phyloP scores from a whole-genome alignment of 306 rosid species.

The Hippophae rhamnoides region DNA sequence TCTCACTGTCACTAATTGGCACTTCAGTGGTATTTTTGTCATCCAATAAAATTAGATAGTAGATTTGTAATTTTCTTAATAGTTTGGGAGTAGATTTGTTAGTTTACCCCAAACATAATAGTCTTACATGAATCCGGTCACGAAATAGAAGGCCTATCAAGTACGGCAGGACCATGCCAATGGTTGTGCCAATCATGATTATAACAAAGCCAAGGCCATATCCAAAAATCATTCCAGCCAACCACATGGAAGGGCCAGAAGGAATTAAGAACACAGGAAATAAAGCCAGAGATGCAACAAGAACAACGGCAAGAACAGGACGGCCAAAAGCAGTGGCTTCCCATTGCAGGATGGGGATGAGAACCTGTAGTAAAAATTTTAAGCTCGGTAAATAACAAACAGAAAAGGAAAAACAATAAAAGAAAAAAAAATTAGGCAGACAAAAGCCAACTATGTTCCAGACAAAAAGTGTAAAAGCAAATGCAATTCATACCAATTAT shows the following conservation, averaged over 20 bases:
- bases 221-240: constrained; percentile 99
- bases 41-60: no score
- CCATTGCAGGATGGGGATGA: constrained; percentile 85
- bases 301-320: constrained; percentile 79
- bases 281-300: constrained; percentile 79
- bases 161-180: constrained; percentile 97
- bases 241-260: constrained; percentile 99
- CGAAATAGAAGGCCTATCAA: constrained; percentile 72
- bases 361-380: constrained; percentile 37
- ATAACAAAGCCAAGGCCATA: constrained; percentile 86
- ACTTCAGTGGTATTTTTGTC: no score
- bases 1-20: no score
- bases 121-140: constrained; percentile 80
- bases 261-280: constrained; percentile 83
- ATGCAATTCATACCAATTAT: constrained; percentile 1
- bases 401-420: not conserved
- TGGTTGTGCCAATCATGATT: constrained; percentile 92
- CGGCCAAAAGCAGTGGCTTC: constrained; percentile 98
- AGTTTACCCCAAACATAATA: not conserved
- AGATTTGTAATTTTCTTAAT: no score
- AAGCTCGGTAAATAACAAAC: constrained; percentile 5
- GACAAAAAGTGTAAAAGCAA: not conserved
- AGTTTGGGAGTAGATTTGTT: no score
- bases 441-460: not conserved
- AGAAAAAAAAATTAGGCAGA: not conserved